Percentiles rank a stretch among this genome's conserved stretches.
Conservation (phyloP, 1,284 basidiomycete species). For the Taiwanofungus camphoratus region DNA sequence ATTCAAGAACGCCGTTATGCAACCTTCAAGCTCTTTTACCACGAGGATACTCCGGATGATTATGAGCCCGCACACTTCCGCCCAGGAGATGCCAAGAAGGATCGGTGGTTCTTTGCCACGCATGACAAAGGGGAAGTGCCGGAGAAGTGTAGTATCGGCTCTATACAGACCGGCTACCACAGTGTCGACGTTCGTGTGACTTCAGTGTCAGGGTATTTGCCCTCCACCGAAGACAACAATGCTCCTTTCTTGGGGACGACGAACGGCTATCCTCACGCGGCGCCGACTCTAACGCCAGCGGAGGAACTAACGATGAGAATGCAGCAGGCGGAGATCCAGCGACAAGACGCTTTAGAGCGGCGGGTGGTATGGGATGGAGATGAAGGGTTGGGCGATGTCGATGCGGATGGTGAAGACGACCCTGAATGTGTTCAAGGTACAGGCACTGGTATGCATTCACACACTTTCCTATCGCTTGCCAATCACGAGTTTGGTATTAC, state of each 20-base stretch:
- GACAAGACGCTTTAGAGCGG: conserved; percentile 37
- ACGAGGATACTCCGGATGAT: conserved; percentile 64
- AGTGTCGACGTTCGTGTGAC: conserved; percentile 64
- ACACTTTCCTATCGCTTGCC: too few relatives aligned
- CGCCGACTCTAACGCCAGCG: conserved; percentile 42
- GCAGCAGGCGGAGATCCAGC: conserved; percentile 52
- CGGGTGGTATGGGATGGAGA: conserved; percentile 44
- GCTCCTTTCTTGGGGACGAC: conserved; percentile 50
- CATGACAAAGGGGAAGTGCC: conserved; percentile 63
- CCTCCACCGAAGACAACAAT: conserved; percentile 55
- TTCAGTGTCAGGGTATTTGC: conserved; percentile 69
- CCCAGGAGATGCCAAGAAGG: conserved; percentile 57
- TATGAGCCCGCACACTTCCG: conserved; percentile 76
- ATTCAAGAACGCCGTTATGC: conserved; percentile 65
- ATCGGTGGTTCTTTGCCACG: conserved; percentile 75
- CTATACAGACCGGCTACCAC: conserved; percentile 65
- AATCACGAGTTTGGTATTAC: background rate
- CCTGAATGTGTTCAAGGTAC: conserved; percentile 19
- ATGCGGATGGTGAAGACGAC: conserved; percentile 28
- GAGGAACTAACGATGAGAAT: conserved; percentile 48
- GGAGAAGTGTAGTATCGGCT: conserved; percentile 63
- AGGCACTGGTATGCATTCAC: background rate
- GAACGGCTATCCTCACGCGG: conserved; percentile 24
- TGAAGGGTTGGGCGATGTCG: conserved; percentile 20
- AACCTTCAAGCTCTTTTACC: conserved; percentile 80